phyloP scores from a whole-genome alignment of 192 early-diverging fungal species.

The Haplosporangium gracile region DNA sequence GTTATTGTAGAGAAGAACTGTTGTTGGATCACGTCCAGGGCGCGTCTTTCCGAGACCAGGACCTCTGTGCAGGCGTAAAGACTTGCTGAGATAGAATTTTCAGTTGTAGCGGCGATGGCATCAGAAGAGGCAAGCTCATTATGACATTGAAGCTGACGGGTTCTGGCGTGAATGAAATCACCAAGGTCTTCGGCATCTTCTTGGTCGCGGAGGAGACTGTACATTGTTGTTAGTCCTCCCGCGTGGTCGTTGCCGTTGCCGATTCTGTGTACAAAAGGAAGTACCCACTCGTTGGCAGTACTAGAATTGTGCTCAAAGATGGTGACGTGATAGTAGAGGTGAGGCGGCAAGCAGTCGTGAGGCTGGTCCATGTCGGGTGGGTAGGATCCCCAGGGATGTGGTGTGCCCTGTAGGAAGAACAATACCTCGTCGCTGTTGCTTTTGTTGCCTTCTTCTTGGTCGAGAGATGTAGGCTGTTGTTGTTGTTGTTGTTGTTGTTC shows the following conservation, averaged over 20 bases:
- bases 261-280: slow-evolving; percentile 36
- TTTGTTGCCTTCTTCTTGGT: background rate
- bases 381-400: slow-evolving; percentile 28
- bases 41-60: slow-evolving; percentile 25
- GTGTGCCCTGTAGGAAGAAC: slow-evolving; percentile 26
- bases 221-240: slow-evolving; percentile 36
- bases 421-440: background rate
- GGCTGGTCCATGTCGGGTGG: slow-evolving; percentile 32
- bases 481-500: background rate
- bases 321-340: slow-evolving; percentile 30
- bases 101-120: background rate
- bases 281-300: background rate
- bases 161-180: slow-evolving; percentile 8
- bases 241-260: slow-evolving; percentile 39
- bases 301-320: background rate
- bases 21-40: background rate
- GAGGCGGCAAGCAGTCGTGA: slow-evolving; percentile 49
- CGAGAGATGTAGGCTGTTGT: background rate
- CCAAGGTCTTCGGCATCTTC: slow-evolving; percentile 47
- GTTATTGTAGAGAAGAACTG: slow-evolving; percentile 1
- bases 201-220: slow-evolving; percentile 19
- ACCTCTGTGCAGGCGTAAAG: slow-evolving; percentile 41
- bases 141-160: background rate
- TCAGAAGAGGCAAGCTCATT: too few species aligned
- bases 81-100: background rate